Percentiles rank a stretch among this genome's conserved stretches.
Evolutionary conservation across 2,329 filamentous ascomycete genomes (phyloP).

Genomic region (Alternaria triticimaculans): DNA sequence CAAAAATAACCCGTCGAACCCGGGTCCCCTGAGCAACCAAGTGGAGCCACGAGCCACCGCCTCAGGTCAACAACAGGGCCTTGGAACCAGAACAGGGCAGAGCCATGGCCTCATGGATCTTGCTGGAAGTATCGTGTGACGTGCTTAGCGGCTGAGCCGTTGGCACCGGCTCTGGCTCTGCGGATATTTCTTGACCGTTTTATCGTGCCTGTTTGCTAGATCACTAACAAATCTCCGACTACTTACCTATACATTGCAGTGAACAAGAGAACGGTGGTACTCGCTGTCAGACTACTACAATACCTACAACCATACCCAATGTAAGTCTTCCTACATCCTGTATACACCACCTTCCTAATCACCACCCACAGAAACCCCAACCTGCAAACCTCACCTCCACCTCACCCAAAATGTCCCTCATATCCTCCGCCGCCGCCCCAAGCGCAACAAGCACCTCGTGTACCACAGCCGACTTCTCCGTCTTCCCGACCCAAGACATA

Average conservation of each 20-base stretch:
- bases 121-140: slow-evolving; percentile 11
- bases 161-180: not conserved
- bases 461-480: slow-evolving; percentile 30
- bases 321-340: not conserved
- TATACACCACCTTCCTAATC: not conserved
- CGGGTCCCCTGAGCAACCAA: slow-evolving; percentile 24
- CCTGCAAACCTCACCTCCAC: not conserved
- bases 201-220: not conserved
- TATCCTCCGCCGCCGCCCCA: slow-evolving; percentile 23
- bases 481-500: slow-evolving; percentile 36
- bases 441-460: slow-evolving; percentile 28
- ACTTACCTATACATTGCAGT: not conserved
- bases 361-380: not conserved
- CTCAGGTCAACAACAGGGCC: slow-evolving; percentile 10
- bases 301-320: not conserved
- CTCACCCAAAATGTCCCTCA: slow-evolving; percentile 21
- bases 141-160: not conserved
- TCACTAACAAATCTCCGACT: not conserved
- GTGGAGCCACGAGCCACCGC: slow-evolving; percentile 21
- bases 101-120: not conserved
- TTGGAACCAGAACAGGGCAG: not conserved
- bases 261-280: not conserved
- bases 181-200: slow-evolving; percentile 3
- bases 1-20: slow-evolving; percentile 22
- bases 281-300: not conserved